Conservation (phyloP, 2,329 filamentous ascomycete species). For the Xylariales sp. region DNA sequence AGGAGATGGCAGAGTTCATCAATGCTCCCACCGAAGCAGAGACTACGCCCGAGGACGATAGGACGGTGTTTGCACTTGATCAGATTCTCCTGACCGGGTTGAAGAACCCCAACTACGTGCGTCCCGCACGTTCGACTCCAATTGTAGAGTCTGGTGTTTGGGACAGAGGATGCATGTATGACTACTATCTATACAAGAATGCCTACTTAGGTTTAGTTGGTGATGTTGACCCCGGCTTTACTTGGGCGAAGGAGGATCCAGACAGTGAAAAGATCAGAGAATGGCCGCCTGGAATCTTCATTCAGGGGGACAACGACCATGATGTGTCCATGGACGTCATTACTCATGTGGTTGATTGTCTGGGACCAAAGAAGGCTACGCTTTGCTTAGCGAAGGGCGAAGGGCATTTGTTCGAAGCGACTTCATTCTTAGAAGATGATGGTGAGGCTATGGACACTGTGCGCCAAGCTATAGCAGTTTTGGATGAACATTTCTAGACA, state of each 20-base stretch:
- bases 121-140: not conserved
- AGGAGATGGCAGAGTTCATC: conserved; percentile 20
- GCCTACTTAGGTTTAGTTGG: conserved; percentile 22
- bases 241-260: conserved; percentile 19
- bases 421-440: not conserved
- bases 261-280: conserved; percentile 10
- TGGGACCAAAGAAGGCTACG: not conserved
- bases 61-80: conserved; percentile 20
- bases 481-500: not conserved
- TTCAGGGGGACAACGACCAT: conserved; percentile 27
- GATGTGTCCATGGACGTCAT: conserved; percentile 26
- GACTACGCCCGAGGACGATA: conserved; percentile 10
- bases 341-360: conserved; percentile 5
- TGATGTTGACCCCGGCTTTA: conserved; percentile 26
- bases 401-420: not conserved
- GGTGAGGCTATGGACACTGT: conserved; percentile 12
- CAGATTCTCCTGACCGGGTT: conserved; percentile 22
- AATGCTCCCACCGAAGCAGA: conserved; percentile 21
- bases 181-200: conserved; percentile 30
- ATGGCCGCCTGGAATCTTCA: conserved; percentile 31
- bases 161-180: conserved; percentile 23
- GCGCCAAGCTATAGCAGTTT: conserved; percentile 15
- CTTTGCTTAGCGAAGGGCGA: not conserved
- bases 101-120: conserved; percentile 18
- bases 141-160: not conserved